Evolutionary conservation across 2,329 filamentous ascomycete species (phyloP), one percentile per base, ranked within the genome.

Genomic region (Apiospora malaysiana): DNA sequence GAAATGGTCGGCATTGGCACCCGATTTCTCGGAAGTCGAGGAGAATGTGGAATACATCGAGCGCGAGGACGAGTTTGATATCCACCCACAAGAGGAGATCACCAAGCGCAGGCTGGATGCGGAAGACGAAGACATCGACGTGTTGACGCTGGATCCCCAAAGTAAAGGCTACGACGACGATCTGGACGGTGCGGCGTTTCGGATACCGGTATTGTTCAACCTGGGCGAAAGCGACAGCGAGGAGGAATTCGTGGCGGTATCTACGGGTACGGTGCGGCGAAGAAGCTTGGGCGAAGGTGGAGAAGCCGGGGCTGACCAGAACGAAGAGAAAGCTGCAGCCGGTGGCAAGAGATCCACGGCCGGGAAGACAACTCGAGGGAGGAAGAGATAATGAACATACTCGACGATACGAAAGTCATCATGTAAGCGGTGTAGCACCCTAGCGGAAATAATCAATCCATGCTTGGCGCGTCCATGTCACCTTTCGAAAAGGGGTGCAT

Each of bases 41-140:
- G 96, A 99, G 82, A 99, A 99, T 76, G 94, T 97, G 27, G 94
- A 98, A 80, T 99, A 99, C 79, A 90, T 97, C 56, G 96, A 99
- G 81, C 89, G 90, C 70, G 96, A 99, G 82, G 96, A 99, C 79
- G 96, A 99, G 79, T 99, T 99, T 77, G 97, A 99, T 81, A 97
- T 98, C 70, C 96, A 98, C 79, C 94, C 94, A 0, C 92, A 95
- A 71, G 95, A 98, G 79, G 95, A 98, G 81, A 91, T 98, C 70
- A 94, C 97, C 79, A 95, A 97, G 81, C 90, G 95, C 42, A 90
- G 95, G 59, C 86, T 98, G 2, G 95, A 98, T 79, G 88, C 92
- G 16, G 96, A 99, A 82, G 96, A 98, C 76, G 96, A 98, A 80
- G 92, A 94, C 71, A 91, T 98, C 5, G 96, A 99, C 78, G 94